These are phyloP conservation scores for Sphagnurus paluster DNA, from an alignment of 1,284 basidiomycete species.

Conservation along the genomic window DNA sequence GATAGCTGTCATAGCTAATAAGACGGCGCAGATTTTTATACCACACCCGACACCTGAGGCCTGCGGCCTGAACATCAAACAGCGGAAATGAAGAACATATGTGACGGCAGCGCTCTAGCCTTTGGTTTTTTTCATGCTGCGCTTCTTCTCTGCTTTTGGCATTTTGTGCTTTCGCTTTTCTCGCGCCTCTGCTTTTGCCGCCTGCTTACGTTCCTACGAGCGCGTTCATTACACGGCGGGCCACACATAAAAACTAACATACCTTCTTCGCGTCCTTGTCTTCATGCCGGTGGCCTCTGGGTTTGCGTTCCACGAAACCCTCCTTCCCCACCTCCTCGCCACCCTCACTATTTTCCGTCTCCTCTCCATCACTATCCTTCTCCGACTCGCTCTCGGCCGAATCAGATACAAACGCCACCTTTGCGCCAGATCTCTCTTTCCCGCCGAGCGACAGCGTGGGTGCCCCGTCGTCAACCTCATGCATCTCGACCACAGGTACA, in stretches of 20 bases:
- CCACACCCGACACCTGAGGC: too few relatives aligned
- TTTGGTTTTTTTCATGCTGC: slow-evolving; percentile 66
- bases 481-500: slow-evolving; percentile 34
- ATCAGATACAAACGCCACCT: slow-evolving; percentile 6
- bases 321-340: slow-evolving; percentile 36
- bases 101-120: too few relatives aligned
- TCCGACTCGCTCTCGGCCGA: slow-evolving; percentile 29
- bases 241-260: slow-evolving; percentile 12
- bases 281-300: slow-evolving; percentile 87
- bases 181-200: slow-evolving; percentile 81
- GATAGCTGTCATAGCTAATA: not conserved
- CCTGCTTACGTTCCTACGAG: slow-evolving; percentile 83
- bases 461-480: slow-evolving; percentile 6
- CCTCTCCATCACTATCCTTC: slow-evolving; percentile 26
- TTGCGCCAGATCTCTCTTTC: too few relatives aligned
- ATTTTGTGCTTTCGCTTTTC: slow-evolving; percentile 92
- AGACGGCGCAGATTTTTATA: too few relatives aligned
- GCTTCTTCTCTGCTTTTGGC: slow-evolving; percentile 91
- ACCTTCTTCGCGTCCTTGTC: slow-evolving; percentile 93
- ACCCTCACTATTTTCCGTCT: slow-evolving; percentile 25
- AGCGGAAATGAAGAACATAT: too few relatives aligned
- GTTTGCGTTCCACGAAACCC: slow-evolving; percentile 51
- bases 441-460: slow-evolving; percentile 10
- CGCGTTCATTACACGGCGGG: not conserved
- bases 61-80: too few relatives aligned